Evolutionary conservation across 257 asterid species (phyloP).

Genomic region (Catharanthus roseus): DNA sequence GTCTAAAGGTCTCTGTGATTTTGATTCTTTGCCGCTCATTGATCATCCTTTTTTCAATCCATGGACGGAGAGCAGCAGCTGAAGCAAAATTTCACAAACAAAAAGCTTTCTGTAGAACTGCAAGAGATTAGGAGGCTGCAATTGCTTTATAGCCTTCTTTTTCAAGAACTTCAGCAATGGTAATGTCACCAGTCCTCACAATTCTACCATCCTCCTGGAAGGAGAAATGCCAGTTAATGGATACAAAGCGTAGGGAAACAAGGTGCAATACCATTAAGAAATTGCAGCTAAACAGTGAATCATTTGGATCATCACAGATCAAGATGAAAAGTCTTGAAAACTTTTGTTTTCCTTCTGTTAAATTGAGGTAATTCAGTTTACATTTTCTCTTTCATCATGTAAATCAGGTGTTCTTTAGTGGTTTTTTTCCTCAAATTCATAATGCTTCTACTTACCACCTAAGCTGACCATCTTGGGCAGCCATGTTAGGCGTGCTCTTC

Average conservation of each 20-base stretch:
- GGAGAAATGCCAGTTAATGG: background rate
- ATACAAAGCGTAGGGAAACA: background rate
- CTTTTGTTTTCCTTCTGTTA: background rate
- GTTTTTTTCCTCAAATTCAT: background rate
- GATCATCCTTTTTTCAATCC: conserved; percentile 3
- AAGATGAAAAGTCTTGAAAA: background rate
- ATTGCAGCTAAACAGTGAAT: background rate
- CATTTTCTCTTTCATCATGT: background rate
- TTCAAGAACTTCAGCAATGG: conserved; percentile 65
- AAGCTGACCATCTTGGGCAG: background rate
- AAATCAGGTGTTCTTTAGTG: background rate
- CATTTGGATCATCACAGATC: background rate
- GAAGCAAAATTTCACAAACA: background rate
- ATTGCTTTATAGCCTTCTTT: conserved; percentile 78
- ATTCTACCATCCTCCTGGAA: conserved; percentile 86
- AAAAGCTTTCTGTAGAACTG: background rate
- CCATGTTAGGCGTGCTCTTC: background rate
- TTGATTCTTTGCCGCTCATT: background rate
- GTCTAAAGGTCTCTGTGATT: background rate
- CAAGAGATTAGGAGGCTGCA: conserved; percentile 30
- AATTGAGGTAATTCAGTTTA: background rate
- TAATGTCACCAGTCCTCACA: conserved; percentile 78
- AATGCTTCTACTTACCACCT: background rate
- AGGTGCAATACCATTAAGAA: background rate
- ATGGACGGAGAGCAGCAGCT: background rate